Percentiles rank a stretch among this genome's conserved stretches.
Conservation (phyloP, 768 basidiomycete genomes). For the Podaxis pistillaris region DNA sequence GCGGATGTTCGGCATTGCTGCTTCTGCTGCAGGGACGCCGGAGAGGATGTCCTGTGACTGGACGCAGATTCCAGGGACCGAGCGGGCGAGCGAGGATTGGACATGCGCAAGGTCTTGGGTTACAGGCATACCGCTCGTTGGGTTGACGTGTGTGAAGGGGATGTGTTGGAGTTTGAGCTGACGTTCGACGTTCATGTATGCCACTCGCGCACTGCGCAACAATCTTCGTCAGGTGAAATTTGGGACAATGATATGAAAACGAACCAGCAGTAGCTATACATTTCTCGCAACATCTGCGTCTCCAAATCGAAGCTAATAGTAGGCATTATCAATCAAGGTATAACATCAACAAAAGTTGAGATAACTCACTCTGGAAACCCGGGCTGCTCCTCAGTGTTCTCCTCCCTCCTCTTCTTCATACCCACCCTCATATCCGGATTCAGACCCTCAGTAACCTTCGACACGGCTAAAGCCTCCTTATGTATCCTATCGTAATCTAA, state of each 20-base stretch:
- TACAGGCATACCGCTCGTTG: slow-evolving; percentile 39
- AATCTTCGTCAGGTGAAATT: background rate
- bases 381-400: slow-evolving; percentile 12
- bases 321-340: background rate
- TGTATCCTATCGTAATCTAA: slow-evolving; percentile 70
- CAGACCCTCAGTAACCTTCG: slow-evolving; percentile 7
- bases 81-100: slow-evolving; percentile 72
- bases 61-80: slow-evolving; percentile 83
- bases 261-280: slow-evolving; percentile 89
- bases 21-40: slow-evolving; percentile 84
- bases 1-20: slow-evolving; percentile 89
- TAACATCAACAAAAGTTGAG: background rate
- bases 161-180: slow-evolving; percentile 84
- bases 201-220: slow-evolving; percentile 71
- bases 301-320: slow-evolving; percentile 64
- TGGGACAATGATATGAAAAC: slow-evolving; percentile 9
- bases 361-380: slow-evolving; percentile 21
- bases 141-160: slow-evolving; percentile 72
- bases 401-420: slow-evolving; percentile 24
- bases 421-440: slow-evolving; percentile 16
- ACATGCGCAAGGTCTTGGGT: slow-evolving; percentile 50
- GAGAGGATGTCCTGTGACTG: slow-evolving; percentile 78
- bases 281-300: slow-evolving; percentile 68
- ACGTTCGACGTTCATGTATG: slow-evolving; percentile 85
- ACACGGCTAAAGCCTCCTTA: slow-evolving; percentile 33